Evolutionary conservation across 495 filamentous ascomycete genomes (phyloP), one percentile per base, ranked within the genome.

Genomic region (Lasiosphaeriaceae sp.): DNA sequence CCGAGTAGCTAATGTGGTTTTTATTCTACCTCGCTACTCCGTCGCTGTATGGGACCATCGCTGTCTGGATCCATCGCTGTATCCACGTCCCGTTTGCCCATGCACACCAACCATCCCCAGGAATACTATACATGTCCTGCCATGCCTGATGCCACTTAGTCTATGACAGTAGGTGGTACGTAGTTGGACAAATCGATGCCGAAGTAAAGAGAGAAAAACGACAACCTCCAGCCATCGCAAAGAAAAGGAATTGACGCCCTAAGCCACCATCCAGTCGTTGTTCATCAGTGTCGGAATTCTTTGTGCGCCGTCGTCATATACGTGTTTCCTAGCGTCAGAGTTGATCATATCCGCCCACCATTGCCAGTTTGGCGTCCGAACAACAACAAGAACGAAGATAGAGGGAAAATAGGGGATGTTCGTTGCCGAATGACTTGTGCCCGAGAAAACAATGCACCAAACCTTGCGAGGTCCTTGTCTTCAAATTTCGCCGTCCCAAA

Each of bases 401-500:
- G n/a, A n/a, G n/a, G n/a, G n/a, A n/a, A n/a, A n/a, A n/a, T n/a
- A n/a, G n/a, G n/a, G n/a, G n/a, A n/a, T n/a, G n/a, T n/a, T n/a
- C n/a, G n/a, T n/a, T n/a, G n/a, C n/a, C n/a, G n/a, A 20, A n/a
- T 23, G 41, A 17, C 20, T 23, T 46, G 45, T 44, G 31, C 24
- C 46, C 24, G 19, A 37, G 43, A 52, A 54, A 50, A 53, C 48
- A 60, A 52, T 60, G 34, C 44, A 45, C 24, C 50, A 47, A 22
- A 17, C 52, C 37, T 6, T 45, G 43, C 34, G 5, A 37, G 2
- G 29, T 37, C 46, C 43, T 2, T 26, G 35, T 53, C 57, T 54
- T 50, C 54, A 61, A 61, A 17, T 61, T n/a, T 57, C 59, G 59
- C 59, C 59, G 44, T 55, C 47, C 59, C 59, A n/a, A n/a, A 61